A percentile compares a stretch with the other conserved stretches of the same genome.
These are phyloP conservation scores for Penicillium nucicola DNA, from an alignment of 495 filamentous ascomycete genomes.

Conservation along the genomic window DNA sequence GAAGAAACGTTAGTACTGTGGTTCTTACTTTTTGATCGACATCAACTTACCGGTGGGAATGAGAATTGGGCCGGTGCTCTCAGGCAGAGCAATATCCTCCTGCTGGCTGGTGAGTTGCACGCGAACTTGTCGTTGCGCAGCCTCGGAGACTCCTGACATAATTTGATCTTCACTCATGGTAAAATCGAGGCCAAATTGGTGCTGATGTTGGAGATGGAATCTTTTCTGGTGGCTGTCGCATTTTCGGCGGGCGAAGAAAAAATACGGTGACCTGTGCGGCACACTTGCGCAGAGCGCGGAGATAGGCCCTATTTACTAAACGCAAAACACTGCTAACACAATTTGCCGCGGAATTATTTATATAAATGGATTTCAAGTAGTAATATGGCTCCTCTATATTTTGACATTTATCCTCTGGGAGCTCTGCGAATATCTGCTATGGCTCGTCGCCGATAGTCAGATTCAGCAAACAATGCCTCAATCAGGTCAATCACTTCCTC, in stretches of 20 bases:
- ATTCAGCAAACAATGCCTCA: conserved; percentile 85
- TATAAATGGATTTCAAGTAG: background rate
- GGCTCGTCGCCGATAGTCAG: conserved; percentile 68
- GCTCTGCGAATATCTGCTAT: conserved; percentile 70
- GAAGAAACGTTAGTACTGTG: conserved; percentile 10
- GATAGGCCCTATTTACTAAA: conserved; percentile 21
- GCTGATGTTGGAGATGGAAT: conserved; percentile 10
- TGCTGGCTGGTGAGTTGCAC: conserved; percentile 58
- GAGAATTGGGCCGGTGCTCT: conserved; percentile 59
- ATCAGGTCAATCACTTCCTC: conserved; percentile 90
- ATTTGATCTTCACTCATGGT: conserved; percentile 32
- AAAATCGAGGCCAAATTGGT: conserved; percentile 9
- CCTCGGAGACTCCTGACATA: conserved; percentile 22
- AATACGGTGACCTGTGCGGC: conserved; percentile 47
- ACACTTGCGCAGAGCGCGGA: conserved; percentile 42
- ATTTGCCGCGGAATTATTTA: background rate
- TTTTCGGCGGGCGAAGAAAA: conserved; percentile 37
- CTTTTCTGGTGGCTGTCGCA: conserved; percentile 28
- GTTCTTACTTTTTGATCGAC: background rate
- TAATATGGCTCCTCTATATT: background rate
- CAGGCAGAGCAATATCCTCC: conserved; percentile 57
- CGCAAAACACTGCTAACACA: background rate
- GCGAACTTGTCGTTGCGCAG: conserved; percentile 52
- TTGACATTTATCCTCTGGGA: conserved; percentile 14
- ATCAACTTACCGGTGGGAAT: conserved; percentile 57